Evolutionary conservation across 306 rosid genomes (phyloP).

Genomic region (Arachis hypogaea): DNA sequence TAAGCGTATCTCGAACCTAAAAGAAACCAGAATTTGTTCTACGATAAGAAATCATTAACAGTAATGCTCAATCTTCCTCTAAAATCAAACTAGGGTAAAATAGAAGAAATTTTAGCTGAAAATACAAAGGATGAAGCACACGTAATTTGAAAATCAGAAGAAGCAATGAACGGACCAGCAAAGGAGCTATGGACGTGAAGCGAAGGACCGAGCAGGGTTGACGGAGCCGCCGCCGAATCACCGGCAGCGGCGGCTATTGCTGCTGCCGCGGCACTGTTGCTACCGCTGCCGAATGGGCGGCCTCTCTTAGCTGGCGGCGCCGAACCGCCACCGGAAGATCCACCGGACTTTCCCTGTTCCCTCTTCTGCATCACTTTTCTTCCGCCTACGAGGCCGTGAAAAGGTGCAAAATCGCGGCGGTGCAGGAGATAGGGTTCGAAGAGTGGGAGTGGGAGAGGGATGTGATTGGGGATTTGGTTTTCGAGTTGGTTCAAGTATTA

Average conservation of each 20-base stretch:
- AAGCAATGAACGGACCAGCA: slow-evolving; percentile 64
- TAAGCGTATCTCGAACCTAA: not conserved
- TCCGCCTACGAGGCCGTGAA: not conserved
- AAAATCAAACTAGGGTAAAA: slow-evolving; percentile 21
- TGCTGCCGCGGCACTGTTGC: slow-evolving; percentile 55
- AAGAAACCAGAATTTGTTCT: not conserved
- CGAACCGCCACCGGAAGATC: slow-evolving; percentile 63
- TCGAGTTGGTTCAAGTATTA: not conserved
- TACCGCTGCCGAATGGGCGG: slow-evolving; percentile 88
- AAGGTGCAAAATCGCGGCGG: no score
- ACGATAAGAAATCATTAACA: not conserved
- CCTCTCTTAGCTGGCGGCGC: slow-evolving; percentile 89
- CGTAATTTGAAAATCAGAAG: not conserved
- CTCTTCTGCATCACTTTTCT: slow-evolving; percentile 81
- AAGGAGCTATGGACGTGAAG: slow-evolving; percentile 90
- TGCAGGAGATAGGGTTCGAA: no score
- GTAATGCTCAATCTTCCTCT: not conserved
- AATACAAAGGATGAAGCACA: not conserved
- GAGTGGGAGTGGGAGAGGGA: no score
- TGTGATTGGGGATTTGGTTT: slow-evolving; percentile 19
- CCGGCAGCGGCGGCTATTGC: slow-evolving; percentile 63
- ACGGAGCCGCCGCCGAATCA: slow-evolving; percentile 78
- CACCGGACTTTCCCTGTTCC: slow-evolving; percentile 75
- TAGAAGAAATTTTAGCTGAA: not conserved
- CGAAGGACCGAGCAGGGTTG: slow-evolving; percentile 89